These are phyloP conservation scores for Pichia sp. DNA, from an alignment of 1,139 yeast genomes.

Conservation along the genomic window DNA sequence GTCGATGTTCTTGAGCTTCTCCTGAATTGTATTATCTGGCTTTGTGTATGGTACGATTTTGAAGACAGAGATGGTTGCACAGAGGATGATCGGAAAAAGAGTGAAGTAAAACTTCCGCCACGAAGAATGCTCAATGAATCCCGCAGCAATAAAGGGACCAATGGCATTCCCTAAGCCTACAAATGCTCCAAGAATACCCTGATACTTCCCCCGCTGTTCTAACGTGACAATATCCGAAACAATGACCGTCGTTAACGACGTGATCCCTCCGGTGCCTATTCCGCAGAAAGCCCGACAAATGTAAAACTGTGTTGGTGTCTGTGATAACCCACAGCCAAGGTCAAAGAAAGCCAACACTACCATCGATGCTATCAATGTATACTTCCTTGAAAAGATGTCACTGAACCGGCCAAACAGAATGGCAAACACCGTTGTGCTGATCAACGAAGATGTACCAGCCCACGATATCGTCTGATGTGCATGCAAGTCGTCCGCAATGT, in stretches of 20 bases:
- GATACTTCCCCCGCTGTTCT: conserved; percentile 45
- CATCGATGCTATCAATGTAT: conserved; percentile 39
- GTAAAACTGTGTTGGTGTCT: conserved; percentile 39
- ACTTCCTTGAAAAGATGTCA: conserved; percentile 45
- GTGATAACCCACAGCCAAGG: conserved; percentile 38
- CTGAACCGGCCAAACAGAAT: conserved; percentile 25
- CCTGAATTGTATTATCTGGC: conserved; percentile 1
- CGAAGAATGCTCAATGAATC: conserved; percentile 38
- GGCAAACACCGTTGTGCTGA: conserved; percentile 31
- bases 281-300: conserved; percentile 49
- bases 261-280: conserved; percentile 50
- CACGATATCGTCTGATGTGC: conserved; percentile 34
- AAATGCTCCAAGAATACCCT: conserved; percentile 43
- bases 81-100: conserved; percentile 38
- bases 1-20: conserved; percentile 40
- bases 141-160: conserved; percentile 57
- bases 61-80: conserved; percentile 8
- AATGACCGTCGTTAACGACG: conserved; percentile 42
- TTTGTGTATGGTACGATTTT: conserved; percentile 14
- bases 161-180: conserved; percentile 51
- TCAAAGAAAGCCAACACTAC: conserved; percentile 22
- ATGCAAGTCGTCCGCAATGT: conserved; percentile 23
- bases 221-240: conserved; percentile 48
- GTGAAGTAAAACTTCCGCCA: conserved; percentile 50
- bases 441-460: conserved; percentile 49